Base-by-base conservation (phyloP, 139 green algal species). In the Picochlorum sp. region DNA sequence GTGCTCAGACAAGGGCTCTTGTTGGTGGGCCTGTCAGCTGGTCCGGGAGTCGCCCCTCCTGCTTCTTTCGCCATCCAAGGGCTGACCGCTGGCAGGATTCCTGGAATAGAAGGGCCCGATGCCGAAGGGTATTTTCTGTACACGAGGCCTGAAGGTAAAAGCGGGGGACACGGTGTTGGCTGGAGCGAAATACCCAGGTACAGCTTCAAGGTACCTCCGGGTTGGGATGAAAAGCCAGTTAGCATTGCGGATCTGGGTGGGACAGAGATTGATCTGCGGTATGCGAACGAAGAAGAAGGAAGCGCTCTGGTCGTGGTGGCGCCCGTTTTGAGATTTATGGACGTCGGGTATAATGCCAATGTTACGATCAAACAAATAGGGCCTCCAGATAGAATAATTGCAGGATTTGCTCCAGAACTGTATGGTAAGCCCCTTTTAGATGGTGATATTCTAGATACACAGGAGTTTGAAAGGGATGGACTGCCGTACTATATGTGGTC, bases 221-320 rank as follows among this genome's bases (percentile, higher is more conserved):
- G 76, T 18, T 96, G 88, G 88, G 62, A 81, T 29, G 88, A 96
- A 60, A 78, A 77, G 13, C 87, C 92, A 1, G 91, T 97, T 20
- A 92, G 78, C 12, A 98, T 98, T 43, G 92, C 92, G 4, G 92
- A 98, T 66, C 74, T 96, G 22, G 91, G 86, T 7, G 89, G 91
- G 24, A 95, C 89, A 29, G 84, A 94, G 81, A 90, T 96, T 57
- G 88, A 96, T 73, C 20, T 66, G 25, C 50, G 59, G 2, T 66
- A 49, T 55, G 40, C 18, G 18, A 66, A 55, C 58, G 55, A 57
- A 12, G 77, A 85, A 0, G 49, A 88, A 57, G 91, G 90, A 18
- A 72, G 75, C 1, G 39, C 96, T 24, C 50, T 70, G 13, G 75
- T 98, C 7, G 79, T 97, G 3, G 83, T 97, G 6, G 91, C 90